A percentile compares a stretch with the other conserved stretches of the same genome.
Evolutionary conservation across 2,329 filamentous ascomycete genomes (phyloP).

Genomic region (Ramularia collo-cygni): DNA sequence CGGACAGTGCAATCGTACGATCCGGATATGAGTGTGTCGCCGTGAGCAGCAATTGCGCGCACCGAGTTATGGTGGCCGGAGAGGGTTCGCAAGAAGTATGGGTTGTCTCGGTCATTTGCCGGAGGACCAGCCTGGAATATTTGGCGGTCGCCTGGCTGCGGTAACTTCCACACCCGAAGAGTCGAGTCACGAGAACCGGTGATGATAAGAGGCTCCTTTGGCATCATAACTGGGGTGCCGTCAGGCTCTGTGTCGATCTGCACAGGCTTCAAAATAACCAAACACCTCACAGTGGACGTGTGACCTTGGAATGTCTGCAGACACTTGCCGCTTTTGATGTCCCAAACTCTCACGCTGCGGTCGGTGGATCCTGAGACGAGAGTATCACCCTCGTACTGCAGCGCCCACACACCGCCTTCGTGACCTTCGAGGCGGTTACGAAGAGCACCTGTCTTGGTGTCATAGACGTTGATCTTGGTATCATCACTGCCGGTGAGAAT

Average conservation of each 20-base stretch:
- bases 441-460: constrained; percentile 86
- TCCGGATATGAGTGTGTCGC: constrained; percentile 91
- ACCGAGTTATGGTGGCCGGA: constrained; percentile 88
- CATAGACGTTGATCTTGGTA: constrained; percentile 95
- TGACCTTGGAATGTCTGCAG: constrained; percentile 96
- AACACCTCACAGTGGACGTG: constrained; percentile 90
- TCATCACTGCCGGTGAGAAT: constrained; percentile 97
- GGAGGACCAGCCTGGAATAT: constrained; percentile 76
- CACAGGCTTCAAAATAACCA: constrained; percentile 87
- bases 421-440: constrained; percentile 82
- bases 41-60: constrained; percentile 88
- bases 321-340: constrained; percentile 86
- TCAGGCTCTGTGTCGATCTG: constrained; percentile 65
- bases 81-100: constrained; percentile 86
- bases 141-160: constrained; percentile 66
- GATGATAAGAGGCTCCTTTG: constrained; percentile 90
- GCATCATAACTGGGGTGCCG: constrained; percentile 77
- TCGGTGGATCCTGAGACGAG: constrained; percentile 95
- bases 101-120: constrained; percentile 70
- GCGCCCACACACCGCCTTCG: constrained; percentile 93
- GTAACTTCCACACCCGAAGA: constrained; percentile 87
- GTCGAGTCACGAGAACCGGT: constrained; percentile 94
- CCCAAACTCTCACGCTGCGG: constrained; percentile 97
- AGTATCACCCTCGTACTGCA: constrained; percentile 93
- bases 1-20: constrained; percentile 94